Evolutionary conservation across 345 rosid species (phyloP).

Genomic region (Populus alba): DNA sequence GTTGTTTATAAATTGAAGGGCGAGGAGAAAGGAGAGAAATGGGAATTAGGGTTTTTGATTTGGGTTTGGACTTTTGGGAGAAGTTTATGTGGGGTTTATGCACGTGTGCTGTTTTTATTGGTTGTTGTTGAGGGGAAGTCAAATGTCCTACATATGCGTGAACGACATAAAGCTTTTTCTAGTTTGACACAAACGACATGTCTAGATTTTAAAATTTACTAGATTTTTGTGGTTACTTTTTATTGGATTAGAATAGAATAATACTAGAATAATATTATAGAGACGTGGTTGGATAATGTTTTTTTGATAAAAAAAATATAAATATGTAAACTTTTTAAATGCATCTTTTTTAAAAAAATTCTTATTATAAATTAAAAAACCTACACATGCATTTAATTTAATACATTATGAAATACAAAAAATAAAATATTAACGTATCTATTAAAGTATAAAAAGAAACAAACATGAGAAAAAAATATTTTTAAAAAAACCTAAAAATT

Average conservation of each 20-base stretch:
- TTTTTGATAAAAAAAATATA: too few species aligned
- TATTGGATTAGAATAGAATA: background rate
- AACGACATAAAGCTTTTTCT: background rate
- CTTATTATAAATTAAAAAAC: too few species aligned
- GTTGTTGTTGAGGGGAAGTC: background rate
- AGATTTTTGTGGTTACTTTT: background rate
- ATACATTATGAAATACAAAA: too few species aligned
- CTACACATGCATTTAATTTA: too few species aligned
- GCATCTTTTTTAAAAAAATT: too few species aligned
- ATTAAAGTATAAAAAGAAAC: too few species aligned
- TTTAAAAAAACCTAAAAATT: too few species aligned
- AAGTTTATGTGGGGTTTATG: background rate
- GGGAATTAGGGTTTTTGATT: constrained; percentile 17
- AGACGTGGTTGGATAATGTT: too few species aligned
- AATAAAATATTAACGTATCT: too few species aligned
- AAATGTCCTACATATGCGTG: background rate
- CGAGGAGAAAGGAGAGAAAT: background rate
- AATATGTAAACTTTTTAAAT: too few species aligned
- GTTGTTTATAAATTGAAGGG: background rate
- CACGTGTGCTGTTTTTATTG: background rate
- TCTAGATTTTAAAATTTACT: background rate
- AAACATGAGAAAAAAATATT: too few species aligned
- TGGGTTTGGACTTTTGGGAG: background rate
- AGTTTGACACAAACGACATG: background rate
- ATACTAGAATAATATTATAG: too few species aligned